Evolutionary conservation across 2,329 filamentous ascomycete species (phyloP).

Genomic region (Phialophora expanda): DNA sequence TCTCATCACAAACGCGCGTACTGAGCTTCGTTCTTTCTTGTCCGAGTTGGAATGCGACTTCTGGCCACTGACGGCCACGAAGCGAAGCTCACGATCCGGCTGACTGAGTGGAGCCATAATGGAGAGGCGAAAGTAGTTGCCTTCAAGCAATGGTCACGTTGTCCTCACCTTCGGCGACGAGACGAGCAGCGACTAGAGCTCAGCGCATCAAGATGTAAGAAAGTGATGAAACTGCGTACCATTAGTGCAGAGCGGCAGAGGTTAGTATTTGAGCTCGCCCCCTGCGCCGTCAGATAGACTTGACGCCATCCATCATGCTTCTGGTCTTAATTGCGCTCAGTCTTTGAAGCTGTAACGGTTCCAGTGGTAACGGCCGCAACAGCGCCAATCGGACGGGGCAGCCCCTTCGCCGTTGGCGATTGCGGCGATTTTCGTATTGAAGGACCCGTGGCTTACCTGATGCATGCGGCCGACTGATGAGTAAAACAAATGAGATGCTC

Average conservation of each 20-base stretch:
- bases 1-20: conserved; percentile 29
- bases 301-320: not conserved
- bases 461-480: conserved; percentile 15
- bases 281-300: not conserved
- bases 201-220: not conserved
- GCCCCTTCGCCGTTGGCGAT: not conserved
- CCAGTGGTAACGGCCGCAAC: conserved; percentile 16
- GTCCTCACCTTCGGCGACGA: not conserved
- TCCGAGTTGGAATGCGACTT: conserved; percentile 15
- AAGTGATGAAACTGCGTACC: not conserved
- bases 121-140: not conserved
- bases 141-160: not conserved
- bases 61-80: conserved; percentile 21
- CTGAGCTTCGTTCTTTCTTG: conserved; percentile 21
- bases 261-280: not conserved
- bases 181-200: not conserved
- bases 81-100: conserved; percentile 23
- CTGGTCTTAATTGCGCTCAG: not conserved
- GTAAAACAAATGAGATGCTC: conserved; percentile 9
- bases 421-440: conserved; percentile 4
- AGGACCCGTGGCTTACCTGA: conserved; percentile 21
- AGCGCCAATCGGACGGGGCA: conserved; percentile 2
- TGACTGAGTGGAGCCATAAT: conserved; percentile 1
- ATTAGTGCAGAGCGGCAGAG: not conserved
- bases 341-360: conserved; percentile 3